Evolutionary conservation across 2,329 filamentous ascomycete genomes (phyloP).

Genomic region (Cordyceps tenuipes): DNA sequence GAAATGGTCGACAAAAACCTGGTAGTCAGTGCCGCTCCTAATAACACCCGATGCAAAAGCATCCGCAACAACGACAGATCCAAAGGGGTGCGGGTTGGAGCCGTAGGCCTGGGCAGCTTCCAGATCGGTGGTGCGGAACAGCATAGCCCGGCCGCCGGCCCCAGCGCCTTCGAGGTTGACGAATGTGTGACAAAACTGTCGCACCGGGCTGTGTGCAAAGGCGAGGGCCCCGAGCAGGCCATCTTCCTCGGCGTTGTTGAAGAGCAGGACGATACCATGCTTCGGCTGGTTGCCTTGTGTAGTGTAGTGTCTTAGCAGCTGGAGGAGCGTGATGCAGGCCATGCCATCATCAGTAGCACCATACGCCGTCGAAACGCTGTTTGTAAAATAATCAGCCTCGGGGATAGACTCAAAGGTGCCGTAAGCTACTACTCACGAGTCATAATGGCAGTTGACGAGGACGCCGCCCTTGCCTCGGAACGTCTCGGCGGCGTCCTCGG

Average conservation of each 20-base stretch:
- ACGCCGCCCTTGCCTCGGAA: conserved; percentile 63
- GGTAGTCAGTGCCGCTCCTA: conserved; percentile 81
- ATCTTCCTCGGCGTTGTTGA: conserved; percentile 97
- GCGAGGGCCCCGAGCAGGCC: conserved; percentile 79
- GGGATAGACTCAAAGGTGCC: too few species aligned
- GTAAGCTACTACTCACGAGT: conserved; percentile 41
- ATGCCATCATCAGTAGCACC: conserved; percentile 93
- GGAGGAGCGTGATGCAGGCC: conserved; percentile 76
- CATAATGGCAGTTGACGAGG: conserved; percentile 90
- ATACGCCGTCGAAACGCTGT: conserved; percentile 78
- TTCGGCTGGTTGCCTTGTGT: conserved; percentile 61
- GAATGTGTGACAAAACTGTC: conserved; percentile 76
- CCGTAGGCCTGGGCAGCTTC: conserved; percentile 77
- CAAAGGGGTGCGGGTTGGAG: conserved; percentile 66
- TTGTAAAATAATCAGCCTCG: conserved; percentile 10
- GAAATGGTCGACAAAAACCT: conserved; percentile 67
- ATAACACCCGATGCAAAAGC: conserved; percentile 75
- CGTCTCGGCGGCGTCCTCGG: conserved; percentile 29
- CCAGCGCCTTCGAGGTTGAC: conserved; percentile 93
- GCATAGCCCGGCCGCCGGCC: conserved; percentile 75
- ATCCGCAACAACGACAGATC: conserved; percentile 72
- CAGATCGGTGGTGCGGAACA: conserved; percentile 83
- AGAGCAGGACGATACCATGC: conserved; percentile 70
- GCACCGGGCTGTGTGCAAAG: conserved; percentile 74
- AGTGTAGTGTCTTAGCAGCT: conserved; percentile 82